Evolutionary conservation across 257 asterid genomes (phyloP), one percentile per base, ranked within the genome.

Genomic region (Penstemon davidsonii): DNA sequence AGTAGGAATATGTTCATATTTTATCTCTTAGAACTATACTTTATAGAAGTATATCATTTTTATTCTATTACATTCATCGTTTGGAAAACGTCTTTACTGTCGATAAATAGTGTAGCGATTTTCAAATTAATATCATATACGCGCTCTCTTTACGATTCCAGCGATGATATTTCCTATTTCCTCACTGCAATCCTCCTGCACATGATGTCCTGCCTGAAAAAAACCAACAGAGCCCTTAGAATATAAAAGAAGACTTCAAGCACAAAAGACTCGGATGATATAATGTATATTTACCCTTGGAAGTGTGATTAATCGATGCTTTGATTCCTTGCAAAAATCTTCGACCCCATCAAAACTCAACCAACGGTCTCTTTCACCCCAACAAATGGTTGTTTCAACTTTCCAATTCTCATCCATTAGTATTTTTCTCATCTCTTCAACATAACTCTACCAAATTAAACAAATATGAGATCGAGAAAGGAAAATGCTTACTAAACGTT

Each of bases 361-460:
- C 98, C 97, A 92, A 1, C 95, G 93, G 78, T 92, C 97, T 65
- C 97, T 78, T 81, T 78, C 76, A 9, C 97, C 98, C 96, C 97
- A 92, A 70, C 85, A 81, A 70, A 92, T 52, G 11, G 90, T 84
- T 40, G 95, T 90, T 70, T 68, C 69, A 41, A 90, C 82, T 62
- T 81, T 79, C 96, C 97, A 92, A 18, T 70, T 79, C 45, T 88
- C 78, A 37, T 82, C 89, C 86, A 69, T 71, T 50, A 92, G 93
- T 74, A 65, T 86, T 55, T 51, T 81, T 72, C 95, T 77, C 86
- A 83, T 83, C 39, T 86, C 97, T 71, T 88, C 88, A 18, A 88
- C 82, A 60, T 71, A 85, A 5, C 68, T 69, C 98, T 92, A 54
- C 52, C 19, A 40, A 67, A 41, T 51, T 39, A 11, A 44, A 43